These are phyloP conservation scores for Beta macrorhiza DNA, from an alignment of 179 eudicot species.

Conservation along the genomic window DNA sequence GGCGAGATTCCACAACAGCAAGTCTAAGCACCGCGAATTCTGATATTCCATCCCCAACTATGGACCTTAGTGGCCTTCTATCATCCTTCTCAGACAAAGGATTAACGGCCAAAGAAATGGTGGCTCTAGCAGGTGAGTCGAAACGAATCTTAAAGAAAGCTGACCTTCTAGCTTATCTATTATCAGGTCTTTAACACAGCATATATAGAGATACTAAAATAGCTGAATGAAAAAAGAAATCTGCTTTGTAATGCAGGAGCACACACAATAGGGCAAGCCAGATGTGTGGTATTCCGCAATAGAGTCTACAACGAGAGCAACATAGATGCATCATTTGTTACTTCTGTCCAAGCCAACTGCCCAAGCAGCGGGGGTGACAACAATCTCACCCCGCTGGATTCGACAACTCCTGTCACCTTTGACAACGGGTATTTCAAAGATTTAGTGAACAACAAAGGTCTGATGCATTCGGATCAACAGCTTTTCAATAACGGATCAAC, in stretches of 20 bases:
- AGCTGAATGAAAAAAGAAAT: not conserved
- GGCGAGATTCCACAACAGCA: constrained; percentile 53
- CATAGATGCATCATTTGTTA: constrained; percentile 36
- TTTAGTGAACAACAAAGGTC: constrained; percentile 23
- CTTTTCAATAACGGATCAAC: constrained; percentile 29
- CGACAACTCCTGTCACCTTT: constrained; percentile 17
- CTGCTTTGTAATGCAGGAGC: constrained; percentile 27
- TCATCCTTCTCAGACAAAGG: constrained; percentile 39
- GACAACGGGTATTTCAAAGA: constrained; percentile 29
- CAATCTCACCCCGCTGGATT: constrained; percentile 16
- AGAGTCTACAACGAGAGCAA: constrained; percentile 43
- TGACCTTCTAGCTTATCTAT: not conserved
- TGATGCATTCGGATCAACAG: constrained; percentile 33
- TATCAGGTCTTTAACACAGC: not conserved
- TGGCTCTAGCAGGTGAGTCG: constrained; percentile 46
- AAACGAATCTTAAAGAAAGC: not conserved
- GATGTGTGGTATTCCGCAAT: constrained; percentile 26
- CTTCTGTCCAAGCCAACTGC: constrained; percentile 29
- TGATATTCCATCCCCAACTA: constrained; percentile 47
- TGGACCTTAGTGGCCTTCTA: constrained; percentile 41
- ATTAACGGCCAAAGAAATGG: constrained; percentile 40
- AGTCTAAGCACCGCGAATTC: constrained; percentile 35
- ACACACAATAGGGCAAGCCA: constrained; percentile 31
- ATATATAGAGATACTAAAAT: not conserved
- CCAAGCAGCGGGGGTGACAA: constrained; percentile 38